Conservation (phyloP, 306 rosid genomes). For the Neltuma alba region DNA sequence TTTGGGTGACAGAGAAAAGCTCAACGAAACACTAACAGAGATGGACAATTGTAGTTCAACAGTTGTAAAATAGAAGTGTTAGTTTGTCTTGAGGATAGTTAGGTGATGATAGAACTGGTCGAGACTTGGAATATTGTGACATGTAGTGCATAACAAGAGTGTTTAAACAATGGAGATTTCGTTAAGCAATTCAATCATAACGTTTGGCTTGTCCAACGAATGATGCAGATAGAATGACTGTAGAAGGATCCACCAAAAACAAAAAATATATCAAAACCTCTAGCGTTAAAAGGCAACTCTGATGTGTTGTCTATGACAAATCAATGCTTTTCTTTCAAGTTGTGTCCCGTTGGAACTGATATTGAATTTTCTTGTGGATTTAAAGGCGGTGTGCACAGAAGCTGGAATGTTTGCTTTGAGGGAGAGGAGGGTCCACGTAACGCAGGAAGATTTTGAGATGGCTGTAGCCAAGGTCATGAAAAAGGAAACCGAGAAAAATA, state of each 20-base stretch:
- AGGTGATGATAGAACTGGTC: background rate
- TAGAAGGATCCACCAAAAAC: background rate
- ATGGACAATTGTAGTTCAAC: too few species aligned
- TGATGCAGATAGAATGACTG: background rate
- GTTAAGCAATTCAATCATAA: background rate
- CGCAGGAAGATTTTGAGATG: constrained; percentile 99
- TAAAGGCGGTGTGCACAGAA: constrained; percentile 99
- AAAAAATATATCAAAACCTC: too few species aligned
- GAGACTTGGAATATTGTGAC: too few species aligned
- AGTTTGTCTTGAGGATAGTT: background rate
- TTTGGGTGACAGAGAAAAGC: background rate
- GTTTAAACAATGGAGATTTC: background rate
- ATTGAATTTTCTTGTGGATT: background rate
- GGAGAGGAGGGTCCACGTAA: constrained; percentile 94
- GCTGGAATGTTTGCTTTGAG: constrained; percentile 99
- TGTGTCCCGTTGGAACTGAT: background rate
- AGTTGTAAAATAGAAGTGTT: background rate
- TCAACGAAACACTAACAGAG: background rate
- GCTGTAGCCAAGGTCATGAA: constrained; percentile 99
- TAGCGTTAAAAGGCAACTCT: too few species aligned
- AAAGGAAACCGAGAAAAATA: constrained; percentile 91
- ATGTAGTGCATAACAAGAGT: too few species aligned
- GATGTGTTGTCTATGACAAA: background rate
- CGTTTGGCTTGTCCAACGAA: background rate
- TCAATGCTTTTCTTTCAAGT: background rate